Conservation (phyloP, 1,284 basidiomycete species). For the Fomitopsis schrenkii region DNA sequence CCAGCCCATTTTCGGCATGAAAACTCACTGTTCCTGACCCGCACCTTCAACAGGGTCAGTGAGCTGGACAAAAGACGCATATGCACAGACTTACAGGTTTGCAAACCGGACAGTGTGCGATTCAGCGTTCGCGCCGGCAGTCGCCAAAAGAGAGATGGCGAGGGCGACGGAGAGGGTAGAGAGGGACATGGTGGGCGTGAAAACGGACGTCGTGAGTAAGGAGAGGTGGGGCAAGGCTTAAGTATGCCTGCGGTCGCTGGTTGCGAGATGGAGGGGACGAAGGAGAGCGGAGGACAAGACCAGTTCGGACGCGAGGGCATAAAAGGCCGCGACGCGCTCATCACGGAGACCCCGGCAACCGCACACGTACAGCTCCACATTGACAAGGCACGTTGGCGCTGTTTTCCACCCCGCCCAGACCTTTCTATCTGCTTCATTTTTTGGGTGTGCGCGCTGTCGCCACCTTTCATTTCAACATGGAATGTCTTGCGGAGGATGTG, state of each 20-base stretch:
- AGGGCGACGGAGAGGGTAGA: slow-evolving; percentile 26
- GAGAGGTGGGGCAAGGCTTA: slow-evolving; percentile 12
- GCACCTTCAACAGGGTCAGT: slow-evolving; percentile 24
- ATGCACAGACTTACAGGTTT: slow-evolving; percentile 28
- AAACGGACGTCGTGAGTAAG: slow-evolving; percentile 13
- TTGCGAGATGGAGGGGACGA: slow-evolving; percentile 11
- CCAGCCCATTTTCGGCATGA: background rate
- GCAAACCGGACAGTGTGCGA: slow-evolving; percentile 33
- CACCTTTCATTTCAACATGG: background rate
- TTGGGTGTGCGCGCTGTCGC: background rate
- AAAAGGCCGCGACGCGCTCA: slow-evolving; percentile 4
- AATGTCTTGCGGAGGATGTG: background rate
- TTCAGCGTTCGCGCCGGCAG: slow-evolving; percentile 28
- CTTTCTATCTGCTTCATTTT: background rate
- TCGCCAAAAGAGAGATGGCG: slow-evolving; percentile 20
- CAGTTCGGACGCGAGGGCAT: slow-evolving; percentile 2
- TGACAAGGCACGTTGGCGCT: background rate
- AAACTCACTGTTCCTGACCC: slow-evolving; percentile 33
- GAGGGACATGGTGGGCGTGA: slow-evolving; percentile 24
- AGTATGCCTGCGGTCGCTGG: slow-evolving; percentile 8
- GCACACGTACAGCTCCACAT: background rate
- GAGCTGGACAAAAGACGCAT: background rate
- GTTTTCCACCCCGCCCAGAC: background rate
- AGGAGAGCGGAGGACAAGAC: slow-evolving; percentile 12
- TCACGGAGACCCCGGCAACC: slow-evolving; percentile 15